A percentile compares a stretch with the other conserved stretches of the same genome.
Conservation (phyloP, 1,284 basidiomycete species). For the Stereum hirsutum region DNA sequence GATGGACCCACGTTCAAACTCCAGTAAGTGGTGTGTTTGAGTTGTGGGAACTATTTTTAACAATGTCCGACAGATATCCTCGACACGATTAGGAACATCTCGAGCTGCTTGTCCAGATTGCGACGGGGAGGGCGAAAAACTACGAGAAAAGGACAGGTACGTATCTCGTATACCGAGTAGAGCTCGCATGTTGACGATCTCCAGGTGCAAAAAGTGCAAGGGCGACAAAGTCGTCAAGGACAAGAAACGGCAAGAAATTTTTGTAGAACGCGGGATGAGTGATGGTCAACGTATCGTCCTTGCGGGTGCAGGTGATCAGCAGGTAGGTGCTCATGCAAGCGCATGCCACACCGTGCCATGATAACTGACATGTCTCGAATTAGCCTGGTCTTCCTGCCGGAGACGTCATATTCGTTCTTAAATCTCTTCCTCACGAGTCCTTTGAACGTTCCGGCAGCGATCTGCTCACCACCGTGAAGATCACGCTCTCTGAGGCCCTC, state of each 20-base stretch:
- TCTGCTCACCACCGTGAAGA: slow-evolving; percentile 65
- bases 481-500: slow-evolving; percentile 89
- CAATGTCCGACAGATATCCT: slow-evolving; percentile 30
- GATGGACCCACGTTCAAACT: slow-evolving; percentile 57
- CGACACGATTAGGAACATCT: slow-evolving; percentile 39
- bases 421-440: slow-evolving; percentile 57
- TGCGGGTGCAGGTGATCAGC: slow-evolving; percentile 84
- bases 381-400: slow-evolving; percentile 79
- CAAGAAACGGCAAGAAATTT: slow-evolving; percentile 82
- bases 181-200: slow-evolving; percentile 6
- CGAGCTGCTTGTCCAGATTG: slow-evolving; percentile 69
- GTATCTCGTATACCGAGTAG: slow-evolving; percentile 12
- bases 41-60: slow-evolving; percentile 1
- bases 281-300: slow-evolving; percentile 84
- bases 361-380: too few species aligned
- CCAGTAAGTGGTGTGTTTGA: slow-evolving; percentile 30
- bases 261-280: slow-evolving; percentile 83
- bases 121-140: slow-evolving; percentile 68
- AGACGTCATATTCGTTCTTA: slow-evolving; percentile 83
- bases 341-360: too few species aligned
- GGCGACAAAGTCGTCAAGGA: slow-evolving; percentile 80
- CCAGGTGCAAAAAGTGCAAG: slow-evolving; percentile 93
- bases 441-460: slow-evolving; percentile 80
- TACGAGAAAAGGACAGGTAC: slow-evolving; percentile 85
- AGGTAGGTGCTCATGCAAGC: slow-evolving; percentile 37